Conservation (phyloP, 805 yeast species). For the Torulaspora delbrueckii region DNA sequence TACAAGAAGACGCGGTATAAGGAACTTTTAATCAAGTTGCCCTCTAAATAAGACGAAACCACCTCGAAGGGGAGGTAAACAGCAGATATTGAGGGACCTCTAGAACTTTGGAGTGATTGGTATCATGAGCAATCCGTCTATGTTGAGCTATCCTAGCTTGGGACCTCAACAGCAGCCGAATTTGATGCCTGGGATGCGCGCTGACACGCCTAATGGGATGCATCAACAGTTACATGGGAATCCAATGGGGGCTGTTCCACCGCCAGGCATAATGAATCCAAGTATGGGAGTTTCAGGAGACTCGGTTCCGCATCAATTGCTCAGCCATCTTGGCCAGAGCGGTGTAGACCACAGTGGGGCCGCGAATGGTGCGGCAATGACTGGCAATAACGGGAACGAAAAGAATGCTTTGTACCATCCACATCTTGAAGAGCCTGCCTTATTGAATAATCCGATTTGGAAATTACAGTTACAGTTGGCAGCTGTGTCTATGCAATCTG, state of each 20-base stretch:
- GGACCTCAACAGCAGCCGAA: slow-evolving; percentile 20
- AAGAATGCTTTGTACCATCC: slow-evolving; percentile 36
- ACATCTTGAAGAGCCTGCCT: slow-evolving; percentile 31
- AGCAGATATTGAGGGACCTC: neutral
- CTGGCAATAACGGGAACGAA: slow-evolving; percentile 17
- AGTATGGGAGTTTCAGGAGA: slow-evolving; percentile 6
- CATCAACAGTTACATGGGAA: slow-evolving; percentile 15
- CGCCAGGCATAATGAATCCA: slow-evolving; percentile 24
- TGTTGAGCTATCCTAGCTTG: slow-evolving; percentile 26
- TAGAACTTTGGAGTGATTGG: neutral
- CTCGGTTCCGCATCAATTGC: slow-evolving; percentile 21
- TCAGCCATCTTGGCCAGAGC: slow-evolving; percentile 19
- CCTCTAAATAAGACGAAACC: slow-evolving; percentile 1
- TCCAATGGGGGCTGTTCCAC: slow-evolving; percentile 18
- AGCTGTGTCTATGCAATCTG: slow-evolving; percentile 30
- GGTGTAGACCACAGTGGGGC: slow-evolving; percentile 6
- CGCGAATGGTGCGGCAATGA: slow-evolving; percentile 8
- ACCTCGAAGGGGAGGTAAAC: neutral
- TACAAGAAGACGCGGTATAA: neutral
- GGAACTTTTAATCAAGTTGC: neutral
- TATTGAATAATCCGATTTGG: slow-evolving; percentile 35
- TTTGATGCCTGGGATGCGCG: slow-evolving; percentile 12
- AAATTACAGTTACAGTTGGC: slow-evolving; percentile 35
- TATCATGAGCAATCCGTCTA: slow-evolving; percentile 27
- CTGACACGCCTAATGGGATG: slow-evolving; percentile 13